Evolutionary conservation across 441 rosid genomes (phyloP).

Genomic region (Dalechampia spathulata): DNA sequence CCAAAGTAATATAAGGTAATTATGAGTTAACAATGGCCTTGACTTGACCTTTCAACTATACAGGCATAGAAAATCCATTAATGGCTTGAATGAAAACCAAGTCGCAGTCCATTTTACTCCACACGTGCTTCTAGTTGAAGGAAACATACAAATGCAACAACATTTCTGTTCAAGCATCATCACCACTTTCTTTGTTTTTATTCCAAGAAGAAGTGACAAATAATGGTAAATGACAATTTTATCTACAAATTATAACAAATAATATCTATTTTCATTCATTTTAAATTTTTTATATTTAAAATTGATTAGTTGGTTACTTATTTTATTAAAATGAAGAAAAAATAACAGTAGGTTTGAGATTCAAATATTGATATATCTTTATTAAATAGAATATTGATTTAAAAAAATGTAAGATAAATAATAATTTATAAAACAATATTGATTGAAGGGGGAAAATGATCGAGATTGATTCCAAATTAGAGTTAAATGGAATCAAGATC

Average conservation of each 20-base stretch:
- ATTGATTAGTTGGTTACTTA: too few relatives aligned
- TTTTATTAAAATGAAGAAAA: too few relatives aligned
- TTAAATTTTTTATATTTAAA: too few relatives aligned
- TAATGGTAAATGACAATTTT: too few relatives aligned
- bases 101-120: not conserved
- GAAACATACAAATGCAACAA: not conserved
- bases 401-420: too few relatives aligned
- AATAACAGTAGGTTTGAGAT: too few relatives aligned
- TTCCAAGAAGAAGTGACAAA: not conserved
- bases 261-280: too few relatives aligned
- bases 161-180: not conserved
- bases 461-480: not conserved
- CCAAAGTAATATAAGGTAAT: not conserved
- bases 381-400: too few relatives aligned
- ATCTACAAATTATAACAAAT: too few relatives aligned
- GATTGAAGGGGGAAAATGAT: too few relatives aligned
- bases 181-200: not conserved
- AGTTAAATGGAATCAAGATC: conserved; percentile 28
- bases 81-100: not conserved
- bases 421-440: too few relatives aligned
- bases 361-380: too few relatives aligned
- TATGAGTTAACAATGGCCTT: not conserved
- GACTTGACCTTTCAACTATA: conserved; percentile 6
- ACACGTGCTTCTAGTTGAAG: conserved; percentile 5
- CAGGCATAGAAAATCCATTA: not conserved